Evolutionary conservation across 1,284 basidiomycete species (phyloP), one percentile per base, ranked within the genome.

Genomic region (Sanghuangporus baumii): DNA sequence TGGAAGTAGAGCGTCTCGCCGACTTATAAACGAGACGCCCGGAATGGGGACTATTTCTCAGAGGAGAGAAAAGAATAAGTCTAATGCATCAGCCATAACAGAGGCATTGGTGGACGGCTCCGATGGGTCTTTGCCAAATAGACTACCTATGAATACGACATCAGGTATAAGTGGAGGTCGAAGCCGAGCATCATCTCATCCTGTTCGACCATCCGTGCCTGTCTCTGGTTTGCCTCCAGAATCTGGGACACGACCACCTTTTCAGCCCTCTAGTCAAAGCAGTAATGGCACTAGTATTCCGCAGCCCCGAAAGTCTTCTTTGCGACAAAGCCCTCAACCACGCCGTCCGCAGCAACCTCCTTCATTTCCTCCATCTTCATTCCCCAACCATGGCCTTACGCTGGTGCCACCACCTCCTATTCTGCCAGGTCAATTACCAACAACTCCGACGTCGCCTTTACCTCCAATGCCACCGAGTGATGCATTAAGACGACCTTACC

Each of bases 401-500:
- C 76, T 84, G 36, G 76, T 81, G 34, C 80, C 81, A 16, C 81
- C 82, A n/a, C 74, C 81, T 23, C 79, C 79, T 50, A 75, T 81
- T 68, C 75, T 82, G 38, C 76, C 81, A 51, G 76, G 75, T 23
- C 82, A 80, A 67, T 76, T 90, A 18, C 89, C 87, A 31, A 85
- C 84, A 6, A 89, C 88, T 3, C 89, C 91, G 7, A 81, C 80
- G 50, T 92, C 91, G 4, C 89, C 89, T 4, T 77, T 91, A 46
- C 90, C 90, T 12, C 84, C 84, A 1, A 73, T 77, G 36, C 81
- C 88, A 16, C 93, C 93, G 1, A 74, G 76, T 5, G 89, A 94
- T 68, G 78, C 87, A n/a, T 74, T 91, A 57, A 82, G 90, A 62
- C 89, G 94, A 66, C 94, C 95, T 6, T 97, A 96, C 73, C 90